Base-by-base conservation (phyloP, 2,329 filamentous ascomycete genomes). In the Onygenales sp. region DNA sequence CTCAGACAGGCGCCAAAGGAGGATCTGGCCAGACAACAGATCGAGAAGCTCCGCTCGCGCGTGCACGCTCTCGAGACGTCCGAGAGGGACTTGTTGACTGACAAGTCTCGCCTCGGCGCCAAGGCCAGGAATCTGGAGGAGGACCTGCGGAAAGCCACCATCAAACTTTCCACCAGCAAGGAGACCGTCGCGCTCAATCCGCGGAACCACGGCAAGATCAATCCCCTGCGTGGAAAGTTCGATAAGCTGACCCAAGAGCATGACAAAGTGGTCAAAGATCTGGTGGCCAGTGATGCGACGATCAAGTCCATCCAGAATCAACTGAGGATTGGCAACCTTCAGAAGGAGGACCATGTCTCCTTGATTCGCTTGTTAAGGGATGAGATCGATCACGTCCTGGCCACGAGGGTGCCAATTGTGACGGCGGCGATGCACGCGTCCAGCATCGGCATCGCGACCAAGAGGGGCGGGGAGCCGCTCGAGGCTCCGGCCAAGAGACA, bases 111-210 rank as follows among this genome's bases (percentile, higher is more conserved):
- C 33, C 59, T 52, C 55, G 39, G 46, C 43, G 57, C 52, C 42
- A 42, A 40, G 49, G 52, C 45, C 31, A 49, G 44, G 3, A 57
- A 56, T 37, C 51, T 62, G 17, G 54, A 59, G 42, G 56, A 48
- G 1, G 54, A 63, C 37, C 56, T 53, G 27, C 56, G 52, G 33
- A 58, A 56, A 44, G 57, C 62, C 10, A 55, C 44, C 2, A 58
- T 27, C 21, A 27, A 27, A 27, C 21, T 62, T 43, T 52, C 56
- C 6, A n/a, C 53, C 42, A 63, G 60, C 21, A 58, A 61, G 34
- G 42, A 52, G 34, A 32, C 34, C 17, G 42, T 11, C 10, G 17
- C 45, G 9, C 36, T 39, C 36, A 39, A 39, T 39, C 21, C 21
- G 21, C 21, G 13, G 13, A 39, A n/a, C 36, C 36, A 39, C 9